Conservation (phyloP, 352 stramenopile species). For the Globisporangium canariense region DNA sequence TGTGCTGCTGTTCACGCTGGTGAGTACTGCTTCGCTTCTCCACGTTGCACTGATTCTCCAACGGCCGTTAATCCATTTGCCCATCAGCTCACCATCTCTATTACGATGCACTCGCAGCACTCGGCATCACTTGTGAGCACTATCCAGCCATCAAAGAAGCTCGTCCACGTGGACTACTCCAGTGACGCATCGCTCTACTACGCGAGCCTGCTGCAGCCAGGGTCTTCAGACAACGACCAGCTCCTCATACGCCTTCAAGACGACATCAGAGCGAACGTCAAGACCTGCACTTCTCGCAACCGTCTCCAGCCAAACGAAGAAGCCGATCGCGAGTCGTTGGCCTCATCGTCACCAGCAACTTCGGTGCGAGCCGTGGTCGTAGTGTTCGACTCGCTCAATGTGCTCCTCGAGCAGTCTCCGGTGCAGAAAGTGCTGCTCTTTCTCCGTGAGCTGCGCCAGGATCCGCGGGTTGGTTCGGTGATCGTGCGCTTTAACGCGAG, state of each 20-base stretch:
- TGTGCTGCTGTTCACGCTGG: conserved; percentile 37
- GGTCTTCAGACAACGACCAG: conserved; percentile 1
- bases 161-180: conserved; percentile 45
- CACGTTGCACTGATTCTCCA: not conserved
- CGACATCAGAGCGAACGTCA: conserved; percentile 26
- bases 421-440: conserved; percentile 42
- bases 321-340: not conserved
- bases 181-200: conserved; percentile 26
- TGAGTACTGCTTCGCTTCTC: conserved; percentile 4
- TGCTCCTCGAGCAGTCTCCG: conserved; percentile 47
- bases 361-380: conserved; percentile 42
- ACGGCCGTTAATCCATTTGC: not conserved
- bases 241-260: conserved; percentile 28
- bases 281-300: not conserved
- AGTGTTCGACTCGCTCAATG: conserved; percentile 64
- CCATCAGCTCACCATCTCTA: not conserved
- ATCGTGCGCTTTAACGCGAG: conserved; percentile 45
- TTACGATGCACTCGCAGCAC: conserved; percentile 19
- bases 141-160: conserved; percentile 27
- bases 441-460: conserved; percentile 29
- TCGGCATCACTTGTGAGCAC: conserved; percentile 17
- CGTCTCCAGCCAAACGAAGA: not conserved
- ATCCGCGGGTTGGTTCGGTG: conserved; percentile 37
- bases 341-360: not conserved
- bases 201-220: not conserved